Evolutionary conservation across 352 stramenopile species (phyloP).

Genomic region (Albugo candida): DNA sequence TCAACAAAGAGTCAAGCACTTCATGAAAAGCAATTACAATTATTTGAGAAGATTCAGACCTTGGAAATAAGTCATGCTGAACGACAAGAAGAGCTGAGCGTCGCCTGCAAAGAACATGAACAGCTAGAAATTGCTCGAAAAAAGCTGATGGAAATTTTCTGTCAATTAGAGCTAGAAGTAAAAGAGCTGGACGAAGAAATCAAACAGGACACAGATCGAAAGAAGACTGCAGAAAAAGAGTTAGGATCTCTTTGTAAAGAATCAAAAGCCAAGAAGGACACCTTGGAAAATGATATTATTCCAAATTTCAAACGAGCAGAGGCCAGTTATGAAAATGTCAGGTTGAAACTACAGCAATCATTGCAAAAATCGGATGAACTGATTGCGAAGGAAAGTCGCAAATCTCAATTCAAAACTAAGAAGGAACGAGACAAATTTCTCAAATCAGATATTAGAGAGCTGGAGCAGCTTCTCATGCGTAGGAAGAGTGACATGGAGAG

Average conservation of each 20-base stretch:
- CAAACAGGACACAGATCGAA: slow-evolving; percentile 21
- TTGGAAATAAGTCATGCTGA: slow-evolving; percentile 21
- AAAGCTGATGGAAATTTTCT: slow-evolving; percentile 52
- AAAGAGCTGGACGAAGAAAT: slow-evolving; percentile 49
- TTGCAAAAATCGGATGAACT: slow-evolving; percentile 68
- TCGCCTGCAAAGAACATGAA: slow-evolving; percentile 28
- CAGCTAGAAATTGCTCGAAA: slow-evolving; percentile 48
- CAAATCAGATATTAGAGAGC: slow-evolving; percentile 34
- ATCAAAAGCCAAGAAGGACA: slow-evolving; percentile 24
- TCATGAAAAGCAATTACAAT: slow-evolving; percentile 42
- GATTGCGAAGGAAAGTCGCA: slow-evolving; percentile 92
- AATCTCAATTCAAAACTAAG: slow-evolving; percentile 86
- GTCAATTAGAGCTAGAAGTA: slow-evolving; percentile 67
- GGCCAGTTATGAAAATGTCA: slow-evolving; percentile 69
- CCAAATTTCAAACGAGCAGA: slow-evolving; percentile 30
- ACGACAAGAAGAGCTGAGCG: slow-evolving; percentile 28
- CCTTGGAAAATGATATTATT: slow-evolving; percentile 29
- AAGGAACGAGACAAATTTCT: slow-evolving; percentile 83
- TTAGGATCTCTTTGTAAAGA: slow-evolving; percentile 25
- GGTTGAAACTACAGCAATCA: slow-evolving; percentile 33
- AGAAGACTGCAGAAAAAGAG: slow-evolving; percentile 27
- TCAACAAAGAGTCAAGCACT: slow-evolving; percentile 24
- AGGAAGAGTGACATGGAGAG: slow-evolving; percentile 32
- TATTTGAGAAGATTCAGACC: slow-evolving; percentile 28
- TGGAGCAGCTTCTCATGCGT: slow-evolving; percentile 31